Percentiles rank a stretch among this genome's conserved stretches.
These are phyloP conservation scores for Pleurotus citrinopileatus DNA, from an alignment of 768 basidiomycete species.

Conservation along the genomic window DNA sequence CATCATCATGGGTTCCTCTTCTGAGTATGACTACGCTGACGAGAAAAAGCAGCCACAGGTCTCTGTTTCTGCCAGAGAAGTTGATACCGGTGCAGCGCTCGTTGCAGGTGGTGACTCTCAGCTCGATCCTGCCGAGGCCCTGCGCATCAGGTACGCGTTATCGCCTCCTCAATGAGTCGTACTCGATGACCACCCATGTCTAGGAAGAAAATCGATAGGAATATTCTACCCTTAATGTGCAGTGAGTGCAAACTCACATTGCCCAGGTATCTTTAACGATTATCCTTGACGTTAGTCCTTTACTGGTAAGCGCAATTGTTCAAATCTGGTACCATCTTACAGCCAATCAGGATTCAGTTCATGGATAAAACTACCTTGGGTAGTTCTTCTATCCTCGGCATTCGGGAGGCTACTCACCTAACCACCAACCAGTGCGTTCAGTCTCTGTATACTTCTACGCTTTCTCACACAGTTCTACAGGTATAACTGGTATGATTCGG, in stretches of 20 bases:
- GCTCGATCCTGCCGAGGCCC: constrained; percentile 51
- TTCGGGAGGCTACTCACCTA: constrained; percentile 60
- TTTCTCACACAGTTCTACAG: constrained; percentile 25
- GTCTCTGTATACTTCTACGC: background rate
- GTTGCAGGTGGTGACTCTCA: constrained; percentile 39
- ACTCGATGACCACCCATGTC: background rate
- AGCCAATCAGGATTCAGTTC: constrained; percentile 59
- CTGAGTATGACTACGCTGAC: constrained; percentile 6
- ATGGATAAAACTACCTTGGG: constrained; percentile 79
- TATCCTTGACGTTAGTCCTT: constrained; percentile 33
- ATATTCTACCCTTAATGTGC: constrained; percentile 72
- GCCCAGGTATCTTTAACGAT: background rate
- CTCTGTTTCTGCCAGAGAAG: constrained; percentile 42
- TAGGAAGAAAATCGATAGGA: constrained; percentile 61
- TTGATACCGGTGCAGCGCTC: constrained; percentile 63
- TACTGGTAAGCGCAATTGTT: constrained; percentile 43
- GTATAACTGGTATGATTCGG: constrained; percentile 55
- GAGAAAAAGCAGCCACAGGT: constrained; percentile 30
- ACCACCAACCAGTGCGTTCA: constrained; percentile 58
- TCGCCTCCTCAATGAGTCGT: background rate
- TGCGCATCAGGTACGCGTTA: constrained; percentile 43
- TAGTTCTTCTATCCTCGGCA: constrained; percentile 66
- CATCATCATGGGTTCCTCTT: constrained; percentile 8
- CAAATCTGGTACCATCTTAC: background rate
- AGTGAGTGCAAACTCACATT: no score